phyloP scores from a whole-genome alignment of 2,329 filamentous ascomycete genomes.

The Beauveria sp. region DNA sequence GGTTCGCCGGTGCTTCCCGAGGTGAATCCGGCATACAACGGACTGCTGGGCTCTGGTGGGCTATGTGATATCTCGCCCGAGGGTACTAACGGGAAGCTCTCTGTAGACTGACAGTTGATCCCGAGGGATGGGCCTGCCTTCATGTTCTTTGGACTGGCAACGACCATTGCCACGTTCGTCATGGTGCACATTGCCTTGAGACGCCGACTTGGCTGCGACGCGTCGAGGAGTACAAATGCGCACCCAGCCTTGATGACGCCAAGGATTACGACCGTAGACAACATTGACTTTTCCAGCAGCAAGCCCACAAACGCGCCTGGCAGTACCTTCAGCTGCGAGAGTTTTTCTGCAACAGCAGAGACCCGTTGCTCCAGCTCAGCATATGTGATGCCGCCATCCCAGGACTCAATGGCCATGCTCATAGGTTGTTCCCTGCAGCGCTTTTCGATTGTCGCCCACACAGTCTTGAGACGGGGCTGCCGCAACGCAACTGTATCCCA shows the following conservation, averaged over 20 bases:
- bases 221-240: conserved; percentile 21
- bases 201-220: conserved; percentile 16
- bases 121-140: background rate
- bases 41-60: background rate
- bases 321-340: background rate
- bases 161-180: background rate
- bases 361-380: conserved; percentile 17
- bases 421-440: background rate
- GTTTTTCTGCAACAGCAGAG: conserved; percentile 13
- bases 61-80: background rate
- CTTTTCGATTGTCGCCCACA: background rate
- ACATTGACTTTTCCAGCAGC: conserved; percentile 21
- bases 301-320: conserved; percentile 17
- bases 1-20: conserved; percentile 3
- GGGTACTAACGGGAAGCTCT: background rate
- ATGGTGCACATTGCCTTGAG: conserved; percentile 10
- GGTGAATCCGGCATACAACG: conserved; percentile 1
- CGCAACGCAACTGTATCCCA: background rate
- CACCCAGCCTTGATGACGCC: conserved; percentile 23
- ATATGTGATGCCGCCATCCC: conserved; percentile 21
- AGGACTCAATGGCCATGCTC: conserved; percentile 16
- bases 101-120: background rate
- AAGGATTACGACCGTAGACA: conserved; percentile 19
- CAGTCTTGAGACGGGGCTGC: background rate
- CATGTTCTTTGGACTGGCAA: background rate